A percentile compares a stretch with the other conserved stretches of the same genome.
Evolutionary conservation across 805 yeast genomes (phyloP).

Genomic region (Ogataea glucozyma): DNA sequence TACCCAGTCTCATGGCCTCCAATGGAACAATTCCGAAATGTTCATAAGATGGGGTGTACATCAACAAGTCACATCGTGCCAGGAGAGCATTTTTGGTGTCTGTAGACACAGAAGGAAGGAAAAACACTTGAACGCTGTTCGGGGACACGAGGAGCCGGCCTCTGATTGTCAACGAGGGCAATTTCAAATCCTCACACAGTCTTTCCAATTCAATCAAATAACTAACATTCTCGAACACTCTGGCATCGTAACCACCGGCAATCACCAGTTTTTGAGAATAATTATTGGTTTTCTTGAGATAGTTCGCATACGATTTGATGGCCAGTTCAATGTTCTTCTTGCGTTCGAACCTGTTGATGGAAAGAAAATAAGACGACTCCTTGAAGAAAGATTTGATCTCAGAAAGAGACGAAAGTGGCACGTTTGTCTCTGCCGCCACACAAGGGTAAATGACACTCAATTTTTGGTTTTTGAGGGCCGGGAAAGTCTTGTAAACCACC

Average conservation of each 20-base stretch:
- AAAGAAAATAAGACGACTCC: constrained; percentile 51
- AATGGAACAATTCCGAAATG: constrained; percentile 98
- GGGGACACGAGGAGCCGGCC: constrained; percentile 21
- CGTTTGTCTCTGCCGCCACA: constrained; percentile 46
- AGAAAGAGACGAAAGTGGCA: constrained; percentile 26
- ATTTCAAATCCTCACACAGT: constrained; percentile 45
- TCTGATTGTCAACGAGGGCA: constrained; percentile 45
- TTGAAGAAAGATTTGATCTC: constrained; percentile 41
- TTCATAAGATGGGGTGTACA: constrained; percentile 89
- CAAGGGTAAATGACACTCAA: constrained; percentile 77
- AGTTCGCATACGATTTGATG: constrained; percentile 59
- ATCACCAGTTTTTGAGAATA: constrained; percentile 55
- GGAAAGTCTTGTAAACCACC: constrained; percentile 68
- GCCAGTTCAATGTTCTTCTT: constrained; percentile 85
- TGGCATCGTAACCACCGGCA: constrained; percentile 88
- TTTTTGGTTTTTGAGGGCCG: constrained; percentile 34
- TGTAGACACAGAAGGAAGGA: constrained; percentile 78
- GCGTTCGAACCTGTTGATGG: constrained; percentile 86
- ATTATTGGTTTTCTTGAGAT: constrained; percentile 35
- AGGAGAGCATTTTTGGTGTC: constrained; percentile 64
- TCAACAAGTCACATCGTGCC: constrained; percentile 53
- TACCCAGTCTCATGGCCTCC: constrained; percentile 85
- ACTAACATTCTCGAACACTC: constrained; percentile 73
- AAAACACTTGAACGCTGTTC: constrained; percentile 37
- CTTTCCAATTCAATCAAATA: constrained; percentile 62